A percentile compares a stretch with the other conserved stretches of the same genome.
These are phyloP conservation scores for Sclerotinia borealis DNA, from an alignment of 2,329 filamentous ascomycete genomes.

Conservation along the genomic window DNA sequence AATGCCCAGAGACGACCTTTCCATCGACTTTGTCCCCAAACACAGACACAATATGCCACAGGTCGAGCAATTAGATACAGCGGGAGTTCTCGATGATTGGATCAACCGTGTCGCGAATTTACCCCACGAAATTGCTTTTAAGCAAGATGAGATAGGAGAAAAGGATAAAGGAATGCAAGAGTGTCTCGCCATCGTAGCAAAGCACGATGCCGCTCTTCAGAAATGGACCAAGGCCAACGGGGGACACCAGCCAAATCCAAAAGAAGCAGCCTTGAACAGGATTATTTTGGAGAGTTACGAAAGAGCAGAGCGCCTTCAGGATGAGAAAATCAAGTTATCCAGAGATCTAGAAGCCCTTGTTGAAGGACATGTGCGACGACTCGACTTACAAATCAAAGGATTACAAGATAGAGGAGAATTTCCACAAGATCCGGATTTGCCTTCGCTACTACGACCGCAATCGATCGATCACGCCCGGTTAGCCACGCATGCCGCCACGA, in stretches of 20 bases:
- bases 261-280: conserved; percentile 62
- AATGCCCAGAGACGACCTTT: conserved; percentile 69
- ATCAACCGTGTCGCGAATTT: conserved; percentile 70
- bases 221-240: conserved; percentile 76
- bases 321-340: conserved; percentile 67
- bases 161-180: conserved; percentile 70
- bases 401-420: conserved; percentile 54
- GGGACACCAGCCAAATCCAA: conserved; percentile 66
- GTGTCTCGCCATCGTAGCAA: conserved; percentile 61
- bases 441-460: conserved; percentile 55
- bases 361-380: conserved; percentile 57
- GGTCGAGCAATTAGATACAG: conserved; percentile 54
- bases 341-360: conserved; percentile 55
- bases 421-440: conserved; percentile 48
- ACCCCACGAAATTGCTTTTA: conserved; percentile 74
- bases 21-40: conserved; percentile 57
- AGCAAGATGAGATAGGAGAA: conserved; percentile 76
- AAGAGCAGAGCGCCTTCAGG: conserved; percentile 62
- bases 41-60: conserved; percentile 51
- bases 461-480: conserved; percentile 39
- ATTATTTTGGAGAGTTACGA: conserved; percentile 63
- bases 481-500: conserved; percentile 17
- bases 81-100: conserved; percentile 73
- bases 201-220: conserved; percentile 69
- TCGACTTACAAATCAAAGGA: conserved; percentile 56